Evolutionary conservation across 2,329 filamentous ascomycete species (phyloP).

Genomic region (Botryotinia narcissicola): DNA sequence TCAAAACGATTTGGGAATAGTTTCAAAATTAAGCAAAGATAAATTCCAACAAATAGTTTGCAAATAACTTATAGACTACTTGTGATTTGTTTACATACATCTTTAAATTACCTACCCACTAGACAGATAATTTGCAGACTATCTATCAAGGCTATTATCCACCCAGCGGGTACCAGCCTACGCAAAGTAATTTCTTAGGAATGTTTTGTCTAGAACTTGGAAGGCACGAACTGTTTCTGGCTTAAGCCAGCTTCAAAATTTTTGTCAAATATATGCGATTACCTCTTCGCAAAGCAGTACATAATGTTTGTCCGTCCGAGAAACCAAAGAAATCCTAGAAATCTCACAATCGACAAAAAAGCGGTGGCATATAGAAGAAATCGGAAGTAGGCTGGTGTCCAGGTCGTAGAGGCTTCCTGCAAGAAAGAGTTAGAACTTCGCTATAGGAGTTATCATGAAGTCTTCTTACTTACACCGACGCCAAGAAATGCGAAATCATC

Average conservation of each 20-base stretch:
- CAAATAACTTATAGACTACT: no score
- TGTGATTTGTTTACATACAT: no score
- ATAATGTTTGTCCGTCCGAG: constrained; percentile 90
- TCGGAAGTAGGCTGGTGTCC: constrained; percentile 60
- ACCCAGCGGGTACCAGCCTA: neutral
- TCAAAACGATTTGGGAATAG: neutral
- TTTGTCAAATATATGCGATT: neutral
- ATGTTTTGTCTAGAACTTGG: no score
- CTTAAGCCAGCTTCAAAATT: neutral
- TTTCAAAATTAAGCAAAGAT: neutral
- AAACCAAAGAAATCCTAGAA: constrained; percentile 92
- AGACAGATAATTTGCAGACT: neutral
- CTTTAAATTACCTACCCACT: neutral
- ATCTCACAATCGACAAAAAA: constrained; percentile 77
- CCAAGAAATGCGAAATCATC: constrained; percentile 81
- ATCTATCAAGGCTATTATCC: neutral
- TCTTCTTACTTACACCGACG: constrained; percentile 75
- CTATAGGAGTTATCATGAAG: constrained; percentile 48
- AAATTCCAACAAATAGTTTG: neutral
- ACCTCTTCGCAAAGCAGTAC: constrained; percentile 77
- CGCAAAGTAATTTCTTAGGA: neutral
- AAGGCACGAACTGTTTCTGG: neutral
- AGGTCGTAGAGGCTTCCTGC: neutral
- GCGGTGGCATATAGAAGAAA: constrained; percentile 89
- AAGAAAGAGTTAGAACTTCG: constrained; percentile 58